Conservation (phyloP, 2,329 filamentous ascomycete species). For the Epichloe festucae region DNA sequence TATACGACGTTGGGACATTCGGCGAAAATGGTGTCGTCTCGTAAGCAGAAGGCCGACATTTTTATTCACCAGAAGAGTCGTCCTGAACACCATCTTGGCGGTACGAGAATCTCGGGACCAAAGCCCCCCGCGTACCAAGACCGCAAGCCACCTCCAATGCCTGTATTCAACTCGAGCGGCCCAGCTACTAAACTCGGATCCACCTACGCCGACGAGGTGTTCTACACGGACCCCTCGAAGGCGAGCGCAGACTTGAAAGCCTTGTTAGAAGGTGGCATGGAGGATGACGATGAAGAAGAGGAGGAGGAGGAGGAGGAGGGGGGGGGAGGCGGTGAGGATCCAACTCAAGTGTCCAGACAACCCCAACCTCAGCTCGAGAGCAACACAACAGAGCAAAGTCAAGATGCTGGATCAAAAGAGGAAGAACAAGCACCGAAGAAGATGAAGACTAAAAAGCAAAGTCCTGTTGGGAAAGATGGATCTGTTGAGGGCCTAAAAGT, state of each 20-base stretch:
- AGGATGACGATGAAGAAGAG: conserved; percentile 49
- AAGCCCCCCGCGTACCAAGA: conserved; percentile 33
- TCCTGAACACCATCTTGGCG: conserved; percentile 41
- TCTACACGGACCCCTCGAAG: conserved; percentile 58
- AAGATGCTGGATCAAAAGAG: conserved; percentile 10
- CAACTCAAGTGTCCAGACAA: neutral
- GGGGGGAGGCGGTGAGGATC: neutral
- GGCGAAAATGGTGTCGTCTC: conserved; percentile 32
- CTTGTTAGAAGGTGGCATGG: conserved; percentile 67
- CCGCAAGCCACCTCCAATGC: conserved; percentile 31
- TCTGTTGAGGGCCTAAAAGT: conserved; percentile 69
- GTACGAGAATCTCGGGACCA: conserved; percentile 34
- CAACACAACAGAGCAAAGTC: conserved; percentile 2
- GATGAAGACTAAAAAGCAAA: conserved; percentile 7
- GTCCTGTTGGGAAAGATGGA: conserved; percentile 30
- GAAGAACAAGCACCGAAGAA: conserved; percentile 9
- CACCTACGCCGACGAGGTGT: conserved; percentile 29
- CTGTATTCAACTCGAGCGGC: conserved; percentile 33
- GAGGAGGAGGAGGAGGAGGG: neutral
- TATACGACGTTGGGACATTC: conserved; percentile 25
- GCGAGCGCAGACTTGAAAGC: conserved; percentile 69
- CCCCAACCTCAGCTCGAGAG: neutral
- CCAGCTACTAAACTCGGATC: conserved; percentile 5
- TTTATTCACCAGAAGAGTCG: conserved; percentile 42
- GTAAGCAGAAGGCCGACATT: conserved; percentile 42